phyloP scores from a whole-genome alignment of 1,284 basidiomycete species.

The Caloboletus firmus region DNA sequence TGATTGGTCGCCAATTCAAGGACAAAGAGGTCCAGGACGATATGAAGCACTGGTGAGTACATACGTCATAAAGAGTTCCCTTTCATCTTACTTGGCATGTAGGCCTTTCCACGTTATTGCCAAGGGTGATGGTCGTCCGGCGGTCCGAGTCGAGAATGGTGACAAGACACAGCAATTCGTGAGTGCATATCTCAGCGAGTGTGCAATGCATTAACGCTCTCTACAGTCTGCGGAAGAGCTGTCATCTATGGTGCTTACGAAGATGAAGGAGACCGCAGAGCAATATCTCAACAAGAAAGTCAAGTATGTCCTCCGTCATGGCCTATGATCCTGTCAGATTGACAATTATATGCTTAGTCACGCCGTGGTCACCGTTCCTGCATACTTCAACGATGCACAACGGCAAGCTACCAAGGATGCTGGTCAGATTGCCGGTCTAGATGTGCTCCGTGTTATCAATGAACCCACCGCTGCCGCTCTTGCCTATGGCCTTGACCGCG shows the following conservation, averaged over 20 bases:
- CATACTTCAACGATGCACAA: slow-evolving; percentile 99
- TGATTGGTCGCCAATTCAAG: slow-evolving; percentile 92
- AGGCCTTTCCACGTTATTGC: slow-evolving; percentile 84
- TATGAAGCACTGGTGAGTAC: slow-evolving; percentile 68
- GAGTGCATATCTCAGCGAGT: slow-evolving; percentile 32
- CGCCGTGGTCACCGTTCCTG: slow-evolving; percentile 92
- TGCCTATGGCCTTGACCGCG: slow-evolving; percentile 90
- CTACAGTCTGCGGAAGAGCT: slow-evolving; percentile 74
- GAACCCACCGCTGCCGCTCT: slow-evolving; percentile 98
- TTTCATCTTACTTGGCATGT: not conserved
- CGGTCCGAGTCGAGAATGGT: slow-evolving; percentile 78
- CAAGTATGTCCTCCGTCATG: slow-evolving; percentile 59
- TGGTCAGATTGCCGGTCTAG: slow-evolving; percentile 94
- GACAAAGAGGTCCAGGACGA: slow-evolving; percentile 95
- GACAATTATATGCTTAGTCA: slow-evolving; percentile 45
- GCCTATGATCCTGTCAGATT: not conserved
- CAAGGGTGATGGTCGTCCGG: slow-evolving; percentile 69
- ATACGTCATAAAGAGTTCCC: rapidly evolving
- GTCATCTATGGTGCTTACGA: slow-evolving; percentile 85
- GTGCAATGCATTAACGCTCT: slow-evolving; percentile 1
- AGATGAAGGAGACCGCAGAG: slow-evolving; percentile 96
- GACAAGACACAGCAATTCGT: slow-evolving; percentile 69
- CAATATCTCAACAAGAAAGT: slow-evolving; percentile 91
- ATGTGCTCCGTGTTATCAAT: slow-evolving; percentile 98
- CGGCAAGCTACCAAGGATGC: slow-evolving; percentile 98